Evolutionary conservation across 106 monocot species (phyloP).

Genomic region (Platanthera zijinensis): DNA sequence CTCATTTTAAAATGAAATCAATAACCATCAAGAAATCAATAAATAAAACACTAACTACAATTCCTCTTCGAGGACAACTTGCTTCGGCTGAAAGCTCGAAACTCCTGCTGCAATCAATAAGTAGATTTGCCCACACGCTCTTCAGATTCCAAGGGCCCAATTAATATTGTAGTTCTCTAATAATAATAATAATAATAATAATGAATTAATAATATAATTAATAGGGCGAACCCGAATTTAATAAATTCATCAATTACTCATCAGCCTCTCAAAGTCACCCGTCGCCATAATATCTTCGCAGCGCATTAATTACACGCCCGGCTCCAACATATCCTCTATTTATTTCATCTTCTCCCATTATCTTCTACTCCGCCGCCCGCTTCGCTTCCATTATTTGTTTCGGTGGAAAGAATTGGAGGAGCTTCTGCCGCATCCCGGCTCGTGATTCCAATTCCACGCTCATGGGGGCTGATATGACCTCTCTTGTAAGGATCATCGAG

Average conservation of each 20-base stretch:
- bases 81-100: not conserved
- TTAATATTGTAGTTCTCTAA: not conserved
- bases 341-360: not conserved
- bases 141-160: conserved; percentile 2
- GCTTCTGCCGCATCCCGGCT: not conserved
- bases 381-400: not conserved
- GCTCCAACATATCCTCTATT: not conserved
- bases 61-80: no score
- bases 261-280: conserved; percentile 2
- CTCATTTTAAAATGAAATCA: no score
- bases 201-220: no score
- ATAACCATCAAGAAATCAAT: no score
- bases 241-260: conserved; percentile 1
- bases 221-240: not conserved
- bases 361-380: not conserved
- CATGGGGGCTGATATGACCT: conserved; percentile 32
- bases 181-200: not conserved
- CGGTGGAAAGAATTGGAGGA: not conserved
- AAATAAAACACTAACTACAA: no score
- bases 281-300: not conserved
- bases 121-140: not conserved
- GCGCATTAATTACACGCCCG: not conserved
- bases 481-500: conserved; percentile 9
- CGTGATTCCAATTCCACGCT: not conserved
- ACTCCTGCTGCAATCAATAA: not conserved